These are phyloP conservation scores for Aspergillus baeticus DNA, from an alignment of 495 filamentous ascomycete genomes.

Conservation along the genomic window DNA sequence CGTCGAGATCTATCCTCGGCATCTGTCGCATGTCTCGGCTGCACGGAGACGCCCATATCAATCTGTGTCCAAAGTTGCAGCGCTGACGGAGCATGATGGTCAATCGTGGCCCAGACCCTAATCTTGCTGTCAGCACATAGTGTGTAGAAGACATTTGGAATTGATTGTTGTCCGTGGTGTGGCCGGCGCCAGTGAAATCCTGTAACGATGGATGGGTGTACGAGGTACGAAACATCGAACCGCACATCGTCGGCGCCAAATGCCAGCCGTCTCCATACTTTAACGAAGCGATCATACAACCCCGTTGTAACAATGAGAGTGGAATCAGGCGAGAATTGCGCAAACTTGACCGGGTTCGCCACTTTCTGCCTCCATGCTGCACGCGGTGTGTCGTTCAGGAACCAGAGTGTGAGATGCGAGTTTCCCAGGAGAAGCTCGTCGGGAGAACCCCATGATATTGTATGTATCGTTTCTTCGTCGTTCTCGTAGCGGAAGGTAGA, in stretches of 20 bases:
- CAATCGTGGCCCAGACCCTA: constrained; percentile 78
- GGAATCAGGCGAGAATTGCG: constrained; percentile 81
- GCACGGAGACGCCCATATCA: constrained; percentile 73
- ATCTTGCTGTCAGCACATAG: constrained; percentile 82
- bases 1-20: constrained; percentile 39
- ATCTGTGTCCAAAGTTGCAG: constrained; percentile 81
- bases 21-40: constrained; percentile 47
- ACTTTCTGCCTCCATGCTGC: constrained; percentile 73
- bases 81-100: constrained; percentile 67
- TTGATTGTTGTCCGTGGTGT: constrained; percentile 69
- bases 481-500: constrained; percentile 40
- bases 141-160: constrained; percentile 91
- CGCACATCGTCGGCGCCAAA: constrained; percentile 79
- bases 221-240: constrained; percentile 88
- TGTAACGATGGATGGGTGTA: constrained; percentile 78
- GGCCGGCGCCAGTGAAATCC: constrained; percentile 82
- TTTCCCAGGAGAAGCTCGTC: constrained; percentile 82
- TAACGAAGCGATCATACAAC: constrained; percentile 76
- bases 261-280: constrained; percentile 88
- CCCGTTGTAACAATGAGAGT: constrained; percentile 82
- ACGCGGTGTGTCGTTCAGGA: constrained; percentile 44
- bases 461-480: constrained; percentile 49
- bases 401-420: constrained; percentile 69
- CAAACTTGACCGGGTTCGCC: constrained; percentile 71
- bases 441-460: constrained; percentile 81